Evolutionary conservation across 2,329 filamentous ascomycete species (phyloP), one percentile per base, ranked within the genome.

Genomic region (Alternaria metachromatica): DNA sequence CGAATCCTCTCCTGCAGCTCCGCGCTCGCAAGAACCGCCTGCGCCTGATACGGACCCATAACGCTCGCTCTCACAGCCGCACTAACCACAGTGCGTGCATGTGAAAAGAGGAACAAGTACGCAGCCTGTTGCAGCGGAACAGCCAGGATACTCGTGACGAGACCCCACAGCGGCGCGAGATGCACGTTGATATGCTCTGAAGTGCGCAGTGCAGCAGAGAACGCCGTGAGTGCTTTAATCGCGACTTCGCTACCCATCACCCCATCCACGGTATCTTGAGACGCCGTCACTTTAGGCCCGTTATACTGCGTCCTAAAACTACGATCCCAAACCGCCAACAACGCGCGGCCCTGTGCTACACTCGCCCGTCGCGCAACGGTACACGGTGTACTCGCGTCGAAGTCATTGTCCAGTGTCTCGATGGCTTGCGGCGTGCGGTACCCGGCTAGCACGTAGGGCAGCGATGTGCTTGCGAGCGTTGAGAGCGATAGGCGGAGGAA

Each of bases 21-120:
- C 20, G 73, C 77, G 43, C 88, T 86, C 3, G 91, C 92, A 53
- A 96, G 83, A 26, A 94, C 82, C 66, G 86, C 87, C 77, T 96
- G 92, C 60, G 90, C 90, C 78, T 93, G 90, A 76, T 93, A 96
- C 7, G 92, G 92, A 0, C 92, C 92, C 80, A 95, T 89, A 68
- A 94, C 87, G 72, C 90, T 91, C 21, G 92, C 90, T 58, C 92
- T 83, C 66, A 96, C 92, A 0, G 89, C 92, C 2, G 92, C 92
- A 45, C 90, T 92, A 53, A 93, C 84, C 57, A 95, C 81, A 0
- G 92, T 91, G 78, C 93, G 92, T 61, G 90, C 89, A 79, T 95
- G 92, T 64, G 89, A 87, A 68, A 95, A 85, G 77, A 95, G 81
- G 77, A 93, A 94, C 25, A 94, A 82, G 77, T 94, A 93, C 1